Conservation (phyloP, 140 eudicot species). For the Flaveria floridana region DNA sequence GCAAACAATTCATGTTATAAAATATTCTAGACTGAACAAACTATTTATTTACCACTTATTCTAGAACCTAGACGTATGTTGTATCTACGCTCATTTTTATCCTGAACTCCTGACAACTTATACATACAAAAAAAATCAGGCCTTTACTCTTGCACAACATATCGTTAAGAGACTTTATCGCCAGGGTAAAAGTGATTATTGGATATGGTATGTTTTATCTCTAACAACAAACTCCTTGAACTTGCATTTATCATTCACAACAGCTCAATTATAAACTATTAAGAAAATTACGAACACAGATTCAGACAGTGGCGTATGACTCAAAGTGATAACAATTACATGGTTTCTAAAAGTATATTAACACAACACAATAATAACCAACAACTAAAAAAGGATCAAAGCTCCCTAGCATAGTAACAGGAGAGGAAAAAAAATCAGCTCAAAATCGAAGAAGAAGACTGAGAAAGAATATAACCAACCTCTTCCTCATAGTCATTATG, state of each 20-base stretch:
- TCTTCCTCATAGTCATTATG: constrained; percentile 87
- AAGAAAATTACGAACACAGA: not conserved
- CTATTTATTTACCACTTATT: constrained; percentile 3
- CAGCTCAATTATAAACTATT: not conserved
- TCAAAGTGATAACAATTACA: not conserved
- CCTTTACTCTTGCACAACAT: not conserved
- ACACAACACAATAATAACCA: not conserved
- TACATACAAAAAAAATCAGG: not conserved
- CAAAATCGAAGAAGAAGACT: not conserved
- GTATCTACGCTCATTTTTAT: not conserved
- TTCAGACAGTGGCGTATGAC: not conserved
- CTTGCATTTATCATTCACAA: not conserved
- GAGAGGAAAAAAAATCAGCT: not conserved
- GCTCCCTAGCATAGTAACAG: not conserved
- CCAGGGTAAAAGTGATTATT: not conserved
- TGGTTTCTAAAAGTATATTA: not conserved
- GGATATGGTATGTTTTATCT: not conserved
- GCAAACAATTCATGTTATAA: not conserved
- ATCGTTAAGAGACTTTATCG: not conserved
- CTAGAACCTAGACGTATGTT: not conserved
- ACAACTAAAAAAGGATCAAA: not conserved
- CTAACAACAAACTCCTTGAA: not conserved
- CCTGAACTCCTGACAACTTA: not conserved
- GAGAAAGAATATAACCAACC: constrained; percentile 50
- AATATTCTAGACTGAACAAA: not conserved